Evolutionary conservation across 1,284 basidiomycete species (phyloP).

Genomic region (Microbotryum violaceum): DNA sequence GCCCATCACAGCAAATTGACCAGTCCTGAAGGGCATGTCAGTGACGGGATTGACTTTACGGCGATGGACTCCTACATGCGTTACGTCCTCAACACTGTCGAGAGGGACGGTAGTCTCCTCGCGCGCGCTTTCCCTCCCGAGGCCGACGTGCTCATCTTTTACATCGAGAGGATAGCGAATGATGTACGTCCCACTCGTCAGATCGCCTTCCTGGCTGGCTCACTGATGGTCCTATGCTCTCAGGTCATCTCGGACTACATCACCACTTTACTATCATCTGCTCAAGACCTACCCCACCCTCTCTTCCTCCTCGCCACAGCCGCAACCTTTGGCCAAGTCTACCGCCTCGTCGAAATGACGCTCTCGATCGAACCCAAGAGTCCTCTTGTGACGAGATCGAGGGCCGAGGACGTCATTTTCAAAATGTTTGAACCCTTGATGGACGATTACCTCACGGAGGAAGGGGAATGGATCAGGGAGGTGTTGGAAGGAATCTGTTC

Average conservation of each 20-base stretch:
- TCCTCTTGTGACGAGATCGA: conserved; percentile 42
- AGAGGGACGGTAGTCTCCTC: conserved; percentile 68
- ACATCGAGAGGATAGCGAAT: conserved; percentile 63
- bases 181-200: conserved; percentile 49
- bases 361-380: conserved; percentile 41
- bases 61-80: conserved; percentile 88
- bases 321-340: conserved; percentile 79
- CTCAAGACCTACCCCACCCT: conserved; percentile 63
- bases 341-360: conserved; percentile 74
- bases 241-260: conserved; percentile 71
- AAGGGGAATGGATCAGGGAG: conserved; percentile 71
- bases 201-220: conserved; percentile 32
- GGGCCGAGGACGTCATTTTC: conserved; percentile 75
- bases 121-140: conserved; percentile 75
- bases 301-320: conserved; percentile 78
- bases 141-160: conserved; percentile 62
- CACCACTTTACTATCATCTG: conserved; percentile 63
- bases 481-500: conserved; percentile 67
- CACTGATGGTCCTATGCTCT: conserved; percentile 32
- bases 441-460: conserved; percentile 94
- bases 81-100: conserved; percentile 56
- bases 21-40: conserved; percentile 32
- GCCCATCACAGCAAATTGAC: conserved; percentile 23
- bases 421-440: conserved; percentile 90
- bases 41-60: conserved; percentile 66